phyloP scores from a whole-genome alignment of 495 filamentous ascomycete genomes.

The Aspergillus haitiensis region DNA sequence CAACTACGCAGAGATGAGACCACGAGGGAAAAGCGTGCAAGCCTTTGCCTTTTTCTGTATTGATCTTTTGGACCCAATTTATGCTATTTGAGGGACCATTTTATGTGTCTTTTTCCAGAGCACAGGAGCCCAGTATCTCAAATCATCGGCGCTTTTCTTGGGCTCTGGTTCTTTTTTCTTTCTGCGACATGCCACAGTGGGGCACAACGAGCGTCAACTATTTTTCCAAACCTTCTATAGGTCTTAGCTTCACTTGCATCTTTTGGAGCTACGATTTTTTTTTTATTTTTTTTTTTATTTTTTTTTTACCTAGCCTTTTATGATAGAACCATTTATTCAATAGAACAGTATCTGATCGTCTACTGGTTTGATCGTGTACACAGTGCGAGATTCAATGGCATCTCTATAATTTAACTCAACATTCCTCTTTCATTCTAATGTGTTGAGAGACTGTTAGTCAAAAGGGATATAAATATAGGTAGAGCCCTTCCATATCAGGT shows the following conservation, averaged over 20 bases:
- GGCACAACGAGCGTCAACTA: constrained; percentile 12
- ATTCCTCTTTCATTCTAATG: too few relatives aligned
- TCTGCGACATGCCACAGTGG: constrained; percentile 8
- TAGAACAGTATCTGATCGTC: constrained; percentile 4
- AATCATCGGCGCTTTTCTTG: constrained; percentile 9
- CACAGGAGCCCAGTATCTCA: constrained; percentile 4
- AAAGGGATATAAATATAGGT: too few relatives aligned
- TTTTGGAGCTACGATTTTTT: constrained; percentile 1
- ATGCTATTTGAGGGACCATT: constrained; percentile 1
- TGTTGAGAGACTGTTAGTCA: too few relatives aligned
- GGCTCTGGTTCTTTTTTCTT: constrained; percentile 13
- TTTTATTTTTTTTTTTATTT: too few relatives aligned
- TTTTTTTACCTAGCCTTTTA: constrained; percentile 1
- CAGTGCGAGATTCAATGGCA: neutral
- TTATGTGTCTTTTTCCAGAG: constrained; percentile 11
- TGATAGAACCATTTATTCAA: constrained; percentile 14
- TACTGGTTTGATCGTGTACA: neutral
- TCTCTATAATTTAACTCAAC: too few relatives aligned
- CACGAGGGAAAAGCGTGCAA: constrained; percentile 34
- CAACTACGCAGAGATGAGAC: constrained; percentile 36
- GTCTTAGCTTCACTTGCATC: constrained; percentile 2
- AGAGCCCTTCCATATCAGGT: too few relatives aligned
- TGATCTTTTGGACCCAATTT: constrained; percentile 12
- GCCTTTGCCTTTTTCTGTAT: constrained; percentile 10
- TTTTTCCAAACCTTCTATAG: constrained; percentile 10